phyloP scores from a whole-genome alignment of 2,329 filamentous ascomycete genomes.

The Tricladium varicosporioides region DNA sequence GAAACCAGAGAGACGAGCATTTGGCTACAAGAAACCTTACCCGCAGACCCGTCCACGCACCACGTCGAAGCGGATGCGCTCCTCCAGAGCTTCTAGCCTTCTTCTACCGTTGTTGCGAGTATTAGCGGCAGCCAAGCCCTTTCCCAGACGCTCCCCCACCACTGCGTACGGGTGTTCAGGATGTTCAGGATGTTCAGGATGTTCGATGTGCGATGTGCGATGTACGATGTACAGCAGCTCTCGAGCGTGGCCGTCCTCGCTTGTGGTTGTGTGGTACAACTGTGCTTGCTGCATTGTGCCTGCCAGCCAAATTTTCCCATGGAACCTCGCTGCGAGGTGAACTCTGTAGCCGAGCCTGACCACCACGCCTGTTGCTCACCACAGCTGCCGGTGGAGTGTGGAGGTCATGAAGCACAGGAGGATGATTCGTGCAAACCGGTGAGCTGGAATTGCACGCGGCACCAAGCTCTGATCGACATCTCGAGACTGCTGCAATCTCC shows the following conservation, averaged over 20 bases:
- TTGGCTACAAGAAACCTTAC: slow-evolving; percentile 10
- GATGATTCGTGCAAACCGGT: slow-evolving; percentile 4
- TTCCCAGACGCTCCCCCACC: background rate
- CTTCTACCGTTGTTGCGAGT: slow-evolving; percentile 18
- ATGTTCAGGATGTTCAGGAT: background rate
- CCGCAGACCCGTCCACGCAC: slow-evolving; percentile 6
- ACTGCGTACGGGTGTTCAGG: background rate
- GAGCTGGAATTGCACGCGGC: slow-evolving; percentile 3
- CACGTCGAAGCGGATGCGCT: background rate
- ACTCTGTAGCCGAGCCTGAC: slow-evolving; percentile 1
- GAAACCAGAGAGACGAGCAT: slow-evolving; percentile 20
- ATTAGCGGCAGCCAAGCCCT: background rate
- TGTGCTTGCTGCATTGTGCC: slow-evolving; percentile 1
- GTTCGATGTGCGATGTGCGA: too few species aligned
- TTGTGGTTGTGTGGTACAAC: slow-evolving; percentile 1
- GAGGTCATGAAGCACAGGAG: background rate
- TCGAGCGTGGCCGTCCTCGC: background rate
- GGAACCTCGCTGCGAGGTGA: background rate
- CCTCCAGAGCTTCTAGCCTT: slow-evolving; percentile 19
- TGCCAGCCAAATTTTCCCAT: slow-evolving; percentile 12
- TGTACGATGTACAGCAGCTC: background rate
- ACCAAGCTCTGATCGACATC: background rate
- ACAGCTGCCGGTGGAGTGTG: background rate
- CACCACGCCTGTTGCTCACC: background rate
- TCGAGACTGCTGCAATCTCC: slow-evolving; percentile 5